Evolutionary conservation across 805 yeast genomes (phyloP), one percentile per base, ranked within the genome.

Genomic region (Vanderwaltozyma verrucispora): DNA sequence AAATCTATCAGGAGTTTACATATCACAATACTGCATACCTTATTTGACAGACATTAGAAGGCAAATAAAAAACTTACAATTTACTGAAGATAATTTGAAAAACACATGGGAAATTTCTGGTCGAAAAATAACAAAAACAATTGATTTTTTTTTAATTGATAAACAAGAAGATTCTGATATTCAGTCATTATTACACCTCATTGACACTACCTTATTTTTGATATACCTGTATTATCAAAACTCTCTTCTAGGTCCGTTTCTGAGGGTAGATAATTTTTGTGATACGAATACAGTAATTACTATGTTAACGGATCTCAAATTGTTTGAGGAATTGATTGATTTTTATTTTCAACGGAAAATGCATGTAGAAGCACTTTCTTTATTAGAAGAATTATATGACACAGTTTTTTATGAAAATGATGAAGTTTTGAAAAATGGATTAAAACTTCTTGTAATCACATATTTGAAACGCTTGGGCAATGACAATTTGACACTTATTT

Each of bases 161-260:
- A 47, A 55, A 15, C 53, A 53, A 41, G 56, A 60, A 4, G 60
- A 64, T 21, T 45, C 48, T 4, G 50, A 55, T 2, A 51, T 62
- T 8, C 70, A 72, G 0, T 55, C 65, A 10, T 60, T 74, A 32
- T 53, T 67, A 4, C 51, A 50, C 5, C 41, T 71, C 1, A 72
- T 92, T 2, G 98, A 89, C 51, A 81, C 95, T 0, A 69, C 85
- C 1, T 64, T 92, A 15, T 85, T 89, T 49, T 66, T 74, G 36
- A 74, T 92, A 42, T 89, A 92, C 53, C 64, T 76, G 40, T 53
- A 75, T n/a, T 73, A 74, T 23, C 74, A 75, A 38, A 82, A 84
- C 0, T 71, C 80, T 43, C 66, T 89, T 54, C 71, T 89, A 12
- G 95, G 89, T 0, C 92, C 97, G 0, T 71, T 89, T 16, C 66